Percentiles rank a stretch among this genome's conserved stretches.
Evolutionary conservation across 2,329 filamentous ascomycete genomes (phyloP).

Genomic region (Celoporthe dispersa): DNA sequence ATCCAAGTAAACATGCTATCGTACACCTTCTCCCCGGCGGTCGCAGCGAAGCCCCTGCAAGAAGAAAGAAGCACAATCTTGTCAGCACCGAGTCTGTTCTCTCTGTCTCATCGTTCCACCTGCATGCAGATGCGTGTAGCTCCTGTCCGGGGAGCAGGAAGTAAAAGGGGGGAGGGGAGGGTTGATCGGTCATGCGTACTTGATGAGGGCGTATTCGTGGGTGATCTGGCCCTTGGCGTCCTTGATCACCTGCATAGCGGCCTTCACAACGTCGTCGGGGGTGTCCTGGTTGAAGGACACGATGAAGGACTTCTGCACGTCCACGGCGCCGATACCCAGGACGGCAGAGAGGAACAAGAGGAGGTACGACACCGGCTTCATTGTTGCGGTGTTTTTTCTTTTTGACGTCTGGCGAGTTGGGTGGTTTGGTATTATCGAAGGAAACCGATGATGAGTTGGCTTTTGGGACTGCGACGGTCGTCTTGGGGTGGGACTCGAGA

Average conservation of each 20-base stretch:
- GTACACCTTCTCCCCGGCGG: conserved; percentile 71
- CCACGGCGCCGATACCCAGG: conserved; percentile 64
- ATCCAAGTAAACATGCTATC: conserved; percentile 68
- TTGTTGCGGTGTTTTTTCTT: conserved; percentile 44
- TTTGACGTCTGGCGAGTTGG: conserved; percentile 5
- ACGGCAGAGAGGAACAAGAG: conserved; percentile 61
- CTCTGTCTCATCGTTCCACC: not conserved
- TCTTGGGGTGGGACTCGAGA: not conserved
- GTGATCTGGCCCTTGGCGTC: conserved; percentile 77
- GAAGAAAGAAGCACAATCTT: not conserved
- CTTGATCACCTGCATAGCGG: conserved; percentile 73
- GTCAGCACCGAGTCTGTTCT: not conserved
- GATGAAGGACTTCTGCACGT: conserved; percentile 73
- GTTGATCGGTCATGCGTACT: conserved; percentile 52
- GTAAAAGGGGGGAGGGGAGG: not conserved
- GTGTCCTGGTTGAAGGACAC: conserved; percentile 75
- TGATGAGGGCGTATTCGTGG: conserved; percentile 72
- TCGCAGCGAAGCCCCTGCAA: conserved; percentile 75
- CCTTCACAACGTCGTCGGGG: conserved; percentile 67
- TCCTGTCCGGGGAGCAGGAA: not conserved
- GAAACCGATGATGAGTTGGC: not conserved
- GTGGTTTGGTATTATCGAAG: not conserved
- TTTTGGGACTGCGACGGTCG: not conserved
- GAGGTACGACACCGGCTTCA: conserved; percentile 65
- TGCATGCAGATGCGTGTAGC: not conserved